Base-by-base conservation (phyloP, 1,284 basidiomycete genomes). In the Agroathelia rolfsii region DNA sequence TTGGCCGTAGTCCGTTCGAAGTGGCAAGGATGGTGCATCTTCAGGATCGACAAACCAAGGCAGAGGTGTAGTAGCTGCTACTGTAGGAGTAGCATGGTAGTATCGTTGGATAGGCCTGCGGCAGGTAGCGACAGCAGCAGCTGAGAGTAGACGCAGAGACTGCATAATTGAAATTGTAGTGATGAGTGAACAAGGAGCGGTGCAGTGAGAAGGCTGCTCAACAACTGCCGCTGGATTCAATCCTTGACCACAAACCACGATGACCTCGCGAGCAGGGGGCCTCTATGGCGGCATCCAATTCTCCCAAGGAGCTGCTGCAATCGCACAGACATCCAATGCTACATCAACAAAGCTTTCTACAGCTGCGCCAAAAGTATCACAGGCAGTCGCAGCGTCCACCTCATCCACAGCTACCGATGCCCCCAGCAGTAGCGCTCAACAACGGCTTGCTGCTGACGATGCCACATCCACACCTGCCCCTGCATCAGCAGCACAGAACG, bases 231-330 rank as follows among this genome's bases (percentile, higher is more conserved):
- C n/a, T n/a, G n/a, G n/a, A n/a, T n/a, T n/a, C n/a, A n/a, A n/a
- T n/a, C n/a, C n/a, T n/a, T n/a, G n/a, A n/a, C n/a, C n/a, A n/a
- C n/a, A n/a, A 24, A 48, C 53, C 48, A 60, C 47, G 41, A 81
- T 81, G 78, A 76, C 76, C 34, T 71, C 73, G 56, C 70, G 72
- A 65, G 77, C 78, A 38, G 81, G 81, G 38, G 81, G 82, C 37
- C 66, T 85, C 34, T 85, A 85, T 44, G 81, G 82, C 31, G 81
- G 81, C 48, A 83, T 85, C 41, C 77, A 82, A 37, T 85, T 85
- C 56, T 80, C 79, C 22, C 69, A 75, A 38, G 61, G 66, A 25
- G 62, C 70, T 41, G 62, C 69, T 12, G 54, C 59, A 35, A 56
- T 69, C 37, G 24, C 46, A 42, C 50, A 9, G 46, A 42, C 34